Evolutionary conservation across 208 protist species (phyloP).

Genomic region (Trypanosoma grayi): DNA sequence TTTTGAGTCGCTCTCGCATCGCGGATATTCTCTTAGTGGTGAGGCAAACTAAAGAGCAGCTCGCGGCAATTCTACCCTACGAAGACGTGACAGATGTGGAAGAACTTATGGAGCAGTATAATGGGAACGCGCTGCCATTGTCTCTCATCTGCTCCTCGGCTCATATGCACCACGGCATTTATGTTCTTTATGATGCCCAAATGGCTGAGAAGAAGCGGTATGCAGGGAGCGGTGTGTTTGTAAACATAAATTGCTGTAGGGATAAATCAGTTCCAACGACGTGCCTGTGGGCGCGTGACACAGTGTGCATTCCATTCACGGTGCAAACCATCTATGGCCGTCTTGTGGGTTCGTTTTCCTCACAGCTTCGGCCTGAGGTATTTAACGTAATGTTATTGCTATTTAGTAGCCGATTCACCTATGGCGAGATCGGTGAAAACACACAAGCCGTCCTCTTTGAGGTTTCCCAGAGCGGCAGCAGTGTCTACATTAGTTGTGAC

Average conservation of each 20-base stretch:
- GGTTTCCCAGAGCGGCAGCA: slow-evolving; percentile 42
- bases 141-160: slow-evolving; percentile 50
- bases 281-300: slow-evolving; percentile 53
- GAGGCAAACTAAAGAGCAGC: slow-evolving; percentile 71
- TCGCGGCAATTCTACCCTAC: slow-evolving; percentile 54
- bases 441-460: slow-evolving; percentile 34
- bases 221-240: slow-evolving; percentile 65
- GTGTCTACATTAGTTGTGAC: slow-evolving; percentile 50
- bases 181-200: slow-evolving; percentile 46
- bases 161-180: slow-evolving; percentile 64
- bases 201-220: slow-evolving; percentile 46
- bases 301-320: slow-evolving; percentile 60
- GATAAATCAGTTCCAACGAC: slow-evolving; percentile 61
- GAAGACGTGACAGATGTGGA: slow-evolving; percentile 65
- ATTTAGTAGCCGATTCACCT: slow-evolving; percentile 46
- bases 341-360: slow-evolving; percentile 58
- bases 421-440: slow-evolving; percentile 26
- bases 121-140: slow-evolving; percentile 41
- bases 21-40: slow-evolving; percentile 61
- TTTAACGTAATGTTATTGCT: slow-evolving; percentile 69
- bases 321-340: slow-evolving; percentile 59
- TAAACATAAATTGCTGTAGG: slow-evolving; percentile 52
- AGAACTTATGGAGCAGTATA: slow-evolving; percentile 50
- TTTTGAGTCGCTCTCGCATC: slow-evolving; percentile 61
- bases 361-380: slow-evolving; percentile 46